Base-by-base conservation (phyloP, 805 yeast species). In the Wickerhamomyces bisporus region DNA sequence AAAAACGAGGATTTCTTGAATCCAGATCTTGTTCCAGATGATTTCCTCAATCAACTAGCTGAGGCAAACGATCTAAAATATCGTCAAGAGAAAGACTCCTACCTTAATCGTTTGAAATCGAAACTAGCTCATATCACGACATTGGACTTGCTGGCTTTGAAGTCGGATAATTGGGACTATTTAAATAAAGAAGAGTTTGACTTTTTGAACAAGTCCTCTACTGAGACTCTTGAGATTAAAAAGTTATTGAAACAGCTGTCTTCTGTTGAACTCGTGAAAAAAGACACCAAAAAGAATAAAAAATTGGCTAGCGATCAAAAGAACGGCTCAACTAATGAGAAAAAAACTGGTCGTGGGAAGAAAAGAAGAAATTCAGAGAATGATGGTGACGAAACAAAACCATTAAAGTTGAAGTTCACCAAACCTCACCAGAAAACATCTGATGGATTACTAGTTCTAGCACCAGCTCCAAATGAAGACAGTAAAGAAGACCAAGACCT, bases 91-190 rank as follows among this genome's bases (percentile, higher is more conserved):
- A 55, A 52, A 43, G 50, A 48, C 38, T 16, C 36, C 1, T 52
- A 53, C 28, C 42, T 55, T 3, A 42, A 52, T 30, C 40, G 44
- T 16, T 35, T 55, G 12, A 53, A 36, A 34, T 31, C 52, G 2
- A 49, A 50, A 34, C 39, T 55, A 8, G 53, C 58, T 1, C 58
- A 55, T 34, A 47, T 52, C 32, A 43, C 58, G 5, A 55, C 57
- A 0, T 36, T 55, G 36, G 60, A 55, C 28, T 29, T 52, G 5
- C 34, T 55, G 4, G 31, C 52, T 12, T 16, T 47, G 32, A 49
- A 50, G 25, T 42, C 55, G 10, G 55, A 50, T 24, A 48, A 48
- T 26, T 53, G 58, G 58, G 55, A 55, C 24, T 47, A 40, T 13
- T 26, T 55, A 14, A 55, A 54, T 35, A 38, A 42, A 6, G 57